These are phyloP conservation scores for Cucurbita moschata DNA, from an alignment of 306 rosid species.

Conservation along the genomic window DNA sequence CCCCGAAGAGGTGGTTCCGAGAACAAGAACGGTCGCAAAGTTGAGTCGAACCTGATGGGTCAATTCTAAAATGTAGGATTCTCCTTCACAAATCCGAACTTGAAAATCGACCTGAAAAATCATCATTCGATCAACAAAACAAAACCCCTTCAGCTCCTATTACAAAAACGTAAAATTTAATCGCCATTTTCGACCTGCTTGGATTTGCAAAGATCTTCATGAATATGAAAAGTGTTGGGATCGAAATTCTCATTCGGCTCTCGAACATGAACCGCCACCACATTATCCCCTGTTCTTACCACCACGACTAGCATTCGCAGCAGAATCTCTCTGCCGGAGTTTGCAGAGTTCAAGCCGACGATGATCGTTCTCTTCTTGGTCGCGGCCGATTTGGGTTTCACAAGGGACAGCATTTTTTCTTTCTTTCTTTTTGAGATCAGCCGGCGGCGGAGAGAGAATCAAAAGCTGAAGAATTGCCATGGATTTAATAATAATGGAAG, in stretches of 20 bases:
- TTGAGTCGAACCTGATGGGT: conserved; percentile 25
- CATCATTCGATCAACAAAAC: not conserved
- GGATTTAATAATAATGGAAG: not conserved
- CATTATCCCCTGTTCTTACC: conserved; percentile 22
- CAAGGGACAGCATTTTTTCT: conserved; percentile 11
- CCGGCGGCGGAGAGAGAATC: not conserved
- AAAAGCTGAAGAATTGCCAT: not conserved
- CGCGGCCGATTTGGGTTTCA: conserved; percentile 11
- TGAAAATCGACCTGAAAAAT: conserved; percentile 34
- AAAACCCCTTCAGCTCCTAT: not conserved
- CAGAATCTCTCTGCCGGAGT: conserved; percentile 25
- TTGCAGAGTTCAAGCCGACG: conserved; percentile 17
- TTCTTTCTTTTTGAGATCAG: not conserved
- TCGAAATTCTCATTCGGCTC: conserved; percentile 14
- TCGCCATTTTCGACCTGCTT: conserved; percentile 15
- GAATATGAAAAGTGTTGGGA: conserved; percentile 37
- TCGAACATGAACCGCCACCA: conserved; percentile 24
- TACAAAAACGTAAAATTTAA: not conserved
- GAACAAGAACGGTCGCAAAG: conserved; percentile 23
- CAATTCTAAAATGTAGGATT: conserved; percentile 24
- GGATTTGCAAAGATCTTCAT: conserved; percentile 37
- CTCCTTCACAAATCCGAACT: conserved; percentile 26
- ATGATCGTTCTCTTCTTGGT: conserved; percentile 17
- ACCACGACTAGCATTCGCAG: conserved; percentile 18
- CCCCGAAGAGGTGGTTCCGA: conserved; percentile 33